phyloP scores from a whole-genome alignment of 805 yeast species.

The Yamadazyma scolyti region DNA sequence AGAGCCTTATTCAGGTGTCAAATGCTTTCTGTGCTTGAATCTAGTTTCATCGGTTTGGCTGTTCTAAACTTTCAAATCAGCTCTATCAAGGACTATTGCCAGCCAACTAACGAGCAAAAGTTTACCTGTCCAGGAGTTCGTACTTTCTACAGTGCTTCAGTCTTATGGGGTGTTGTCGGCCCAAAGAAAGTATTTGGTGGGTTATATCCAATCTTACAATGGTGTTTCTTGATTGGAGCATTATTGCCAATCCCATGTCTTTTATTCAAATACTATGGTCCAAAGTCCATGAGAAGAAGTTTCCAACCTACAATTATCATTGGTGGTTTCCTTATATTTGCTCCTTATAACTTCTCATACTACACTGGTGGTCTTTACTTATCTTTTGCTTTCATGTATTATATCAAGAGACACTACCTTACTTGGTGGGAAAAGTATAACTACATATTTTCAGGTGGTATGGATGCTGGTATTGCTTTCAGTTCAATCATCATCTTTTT shows the following conservation, averaged over 20 bases:
- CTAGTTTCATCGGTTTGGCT: slow-evolving; percentile 20
- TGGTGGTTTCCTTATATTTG: slow-evolving; percentile 25
- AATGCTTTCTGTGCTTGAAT: slow-evolving; percentile 17
- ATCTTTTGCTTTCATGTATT: slow-evolving; percentile 21
- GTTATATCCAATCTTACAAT: slow-evolving; percentile 27
- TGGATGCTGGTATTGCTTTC: slow-evolving; percentile 31
- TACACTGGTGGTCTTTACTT: slow-evolving; percentile 22
- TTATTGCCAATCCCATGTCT: slow-evolving; percentile 18
- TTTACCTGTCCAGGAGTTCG: slow-evolving; percentile 34
- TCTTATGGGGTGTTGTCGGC: slow-evolving; percentile 65
- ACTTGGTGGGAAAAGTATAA: slow-evolving; percentile 35
- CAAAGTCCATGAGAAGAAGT: slow-evolving; percentile 16
- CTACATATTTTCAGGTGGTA: slow-evolving; percentile 25
- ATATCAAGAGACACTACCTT: slow-evolving; percentile 20
- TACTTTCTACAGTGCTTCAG: slow-evolving; percentile 48
- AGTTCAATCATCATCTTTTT: slow-evolving; percentile 31
- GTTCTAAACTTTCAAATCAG: slow-evolving; percentile 24
- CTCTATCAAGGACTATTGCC: slow-evolving; percentile 34
- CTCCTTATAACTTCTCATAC: slow-evolving; percentile 29
- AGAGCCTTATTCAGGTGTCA: slow-evolving; percentile 46
- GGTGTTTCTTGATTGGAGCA: slow-evolving; percentile 29
- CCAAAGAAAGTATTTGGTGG: slow-evolving; percentile 30
- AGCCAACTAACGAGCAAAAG: slow-evolving; percentile 33
- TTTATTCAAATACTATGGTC: slow-evolving; percentile 14
- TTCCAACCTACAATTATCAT: slow-evolving; percentile 30